Conservation (phyloP, 176 grass and related monocot genomes). For the Miscanthus lutarioriparius region DNA sequence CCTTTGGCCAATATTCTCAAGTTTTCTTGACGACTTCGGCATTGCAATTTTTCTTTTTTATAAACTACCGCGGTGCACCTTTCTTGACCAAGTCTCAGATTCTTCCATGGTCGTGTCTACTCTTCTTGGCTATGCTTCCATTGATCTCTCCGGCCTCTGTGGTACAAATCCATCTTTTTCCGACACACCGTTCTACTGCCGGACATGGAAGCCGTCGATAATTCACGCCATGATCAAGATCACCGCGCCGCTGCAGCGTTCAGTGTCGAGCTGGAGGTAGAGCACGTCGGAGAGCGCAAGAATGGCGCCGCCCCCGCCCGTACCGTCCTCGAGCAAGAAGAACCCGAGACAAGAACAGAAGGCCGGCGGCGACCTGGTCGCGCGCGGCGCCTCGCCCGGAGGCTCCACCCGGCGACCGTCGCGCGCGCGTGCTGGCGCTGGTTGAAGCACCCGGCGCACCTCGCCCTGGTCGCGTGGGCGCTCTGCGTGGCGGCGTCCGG, state of each 20-base stretch:
- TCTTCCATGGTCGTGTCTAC: neutral
- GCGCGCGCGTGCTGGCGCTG: slow-evolving; percentile 37
- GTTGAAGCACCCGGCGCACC: slow-evolving; percentile 62
- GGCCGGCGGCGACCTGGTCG: neutral
- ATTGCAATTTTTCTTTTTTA: neutral
- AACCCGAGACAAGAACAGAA: neutral
- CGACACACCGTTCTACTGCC: too few species aligned
- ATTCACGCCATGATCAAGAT: neutral
- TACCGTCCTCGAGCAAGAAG: neutral
- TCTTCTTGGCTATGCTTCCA: neutral
- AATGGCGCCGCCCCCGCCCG: neutral
- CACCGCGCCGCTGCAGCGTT: neutral
- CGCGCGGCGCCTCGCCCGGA: slow-evolving; percentile 26
- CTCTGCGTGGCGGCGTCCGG: slow-evolving; percentile 58
- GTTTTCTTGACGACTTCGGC: neutral
- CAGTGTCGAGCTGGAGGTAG: neutral
- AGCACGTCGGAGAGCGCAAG: neutral
- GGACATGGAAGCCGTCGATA: neutral
- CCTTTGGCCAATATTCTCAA: neutral
- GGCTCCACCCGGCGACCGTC: slow-evolving; percentile 44
- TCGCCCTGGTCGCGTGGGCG: slow-evolving; percentile 61
- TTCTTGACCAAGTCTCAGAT: slow-evolving; percentile 21
- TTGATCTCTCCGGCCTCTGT: neutral
- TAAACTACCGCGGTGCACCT: neutral
- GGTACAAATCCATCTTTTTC: too few species aligned